phyloP scores from a whole-genome alignment of 225 moss, liverwort and hornwort genomes.

The Marchantia polymorpha region DNA sequence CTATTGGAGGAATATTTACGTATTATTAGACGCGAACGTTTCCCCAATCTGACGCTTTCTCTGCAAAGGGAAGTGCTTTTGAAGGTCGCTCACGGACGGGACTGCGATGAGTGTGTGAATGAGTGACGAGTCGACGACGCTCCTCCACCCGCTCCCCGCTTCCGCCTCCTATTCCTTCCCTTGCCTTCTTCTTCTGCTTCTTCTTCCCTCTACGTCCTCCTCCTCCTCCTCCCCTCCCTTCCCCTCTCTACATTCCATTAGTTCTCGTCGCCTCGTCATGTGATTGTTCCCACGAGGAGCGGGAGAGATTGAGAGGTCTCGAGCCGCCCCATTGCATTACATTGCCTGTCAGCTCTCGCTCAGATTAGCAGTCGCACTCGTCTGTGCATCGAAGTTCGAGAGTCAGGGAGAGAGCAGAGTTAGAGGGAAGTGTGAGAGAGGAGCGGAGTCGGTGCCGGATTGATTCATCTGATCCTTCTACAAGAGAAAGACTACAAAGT shows the following conservation, averaged over 20 bases:
- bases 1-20: neutral
- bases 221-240: neutral
- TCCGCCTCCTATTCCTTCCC: neutral
- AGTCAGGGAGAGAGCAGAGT: neutral
- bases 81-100: neutral
- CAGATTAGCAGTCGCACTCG: neutral
- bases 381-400: neutral
- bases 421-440: neutral
- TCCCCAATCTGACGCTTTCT: slow-evolving; percentile 4
- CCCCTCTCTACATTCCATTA: neutral
- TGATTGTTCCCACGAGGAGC: neutral
- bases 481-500: neutral
- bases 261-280: neutral
- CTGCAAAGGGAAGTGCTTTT: neutral
- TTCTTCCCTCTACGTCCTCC: neutral
- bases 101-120: neutral
- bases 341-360: neutral
- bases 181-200: neutral
- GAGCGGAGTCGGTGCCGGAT: neutral
- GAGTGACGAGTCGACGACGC: slow-evolving; percentile 4
- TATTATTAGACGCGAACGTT: slow-evolving; percentile 20
- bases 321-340: neutral
- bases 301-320: neutral
- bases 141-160: neutral
- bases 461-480: neutral